Base-by-base conservation (phyloP, 1,139 yeast species). In the Blastobotrys ciferrii region DNA sequence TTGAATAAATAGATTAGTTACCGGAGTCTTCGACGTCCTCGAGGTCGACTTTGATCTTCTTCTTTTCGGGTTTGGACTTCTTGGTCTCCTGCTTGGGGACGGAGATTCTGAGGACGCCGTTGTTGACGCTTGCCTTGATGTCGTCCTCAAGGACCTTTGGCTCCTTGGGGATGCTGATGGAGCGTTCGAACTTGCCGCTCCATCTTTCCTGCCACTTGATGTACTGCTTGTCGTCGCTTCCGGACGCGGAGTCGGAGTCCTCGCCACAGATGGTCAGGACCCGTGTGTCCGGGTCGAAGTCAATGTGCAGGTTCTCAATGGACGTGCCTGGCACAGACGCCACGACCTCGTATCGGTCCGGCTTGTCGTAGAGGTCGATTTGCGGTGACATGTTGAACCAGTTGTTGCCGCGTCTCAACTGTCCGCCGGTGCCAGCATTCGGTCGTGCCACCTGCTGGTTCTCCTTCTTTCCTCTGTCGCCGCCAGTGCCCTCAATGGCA, bases 281-380 rank as follows among this genome's bases (percentile, higher is more conserved):
- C 12, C 18, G 33, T 2, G 25, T 36, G 6, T 28, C 35, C 2
- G 82, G 80, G 59, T 78, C 82, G 64, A 70, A 79, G 58, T 78
- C 80, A 46, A 79, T 73, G 42, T 72, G 74, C 54, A 79, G 72
- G 13, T 75, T 70, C 44, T 70, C 69, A 30, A 77, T 72, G 36
- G 69, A 66, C 7, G 81, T 80, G 43, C 84, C 84, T 5, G 84
- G 78, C 15, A 80, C 63, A 5, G 82, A 74, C 6, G 77, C 61
- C 1, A 74, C 74, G 12, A 78, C 71, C 17, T 69, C 59, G 54
- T 76, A 79, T 17, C 68, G 64, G n/a, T 67, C 67, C 3, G 69
- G 68, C 39, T 69, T 66, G 50, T 78, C 80, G 56, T 77, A 78
- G 15, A 78, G 73, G 54, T 79, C 80, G 4, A 78, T 66, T 46